These are phyloP conservation scores for Luvunga scandens DNA, from an alignment of 345 rosid genomes.

Conservation along the genomic window DNA sequence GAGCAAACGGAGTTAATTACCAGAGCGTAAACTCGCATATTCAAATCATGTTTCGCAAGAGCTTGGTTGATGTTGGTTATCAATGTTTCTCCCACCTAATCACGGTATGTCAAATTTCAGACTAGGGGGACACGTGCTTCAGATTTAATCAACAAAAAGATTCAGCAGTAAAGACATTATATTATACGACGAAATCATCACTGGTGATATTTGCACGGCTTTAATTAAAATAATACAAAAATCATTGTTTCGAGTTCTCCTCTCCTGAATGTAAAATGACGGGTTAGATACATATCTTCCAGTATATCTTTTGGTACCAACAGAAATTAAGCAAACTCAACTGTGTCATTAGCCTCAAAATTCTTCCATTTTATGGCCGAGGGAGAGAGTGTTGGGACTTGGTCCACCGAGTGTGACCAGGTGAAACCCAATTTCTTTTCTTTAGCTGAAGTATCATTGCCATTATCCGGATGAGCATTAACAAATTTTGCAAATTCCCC, in stretches of 20 bases:
- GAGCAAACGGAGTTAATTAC: constrained; percentile 5
- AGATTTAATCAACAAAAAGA: neutral
- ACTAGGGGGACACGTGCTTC: too few relatives aligned
- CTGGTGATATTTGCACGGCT: neutral
- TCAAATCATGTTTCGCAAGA: constrained; percentile 37
- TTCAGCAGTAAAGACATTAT: too few relatives aligned
- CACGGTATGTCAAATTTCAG: neutral
- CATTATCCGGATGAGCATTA: constrained; percentile 24
- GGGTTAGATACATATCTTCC: neutral
- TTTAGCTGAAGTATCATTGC: constrained; percentile 13
- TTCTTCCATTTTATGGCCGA: constrained; percentile 43
- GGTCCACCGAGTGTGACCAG: constrained; percentile 37
- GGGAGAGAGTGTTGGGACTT: constrained; percentile 31
- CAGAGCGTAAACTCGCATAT: constrained; percentile 34
- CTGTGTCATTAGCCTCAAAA: constrained; percentile 36
- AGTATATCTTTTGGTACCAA: too few relatives aligned
- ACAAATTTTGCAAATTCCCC: constrained; percentile 45
- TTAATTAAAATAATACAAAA: neutral
- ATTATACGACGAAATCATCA: neutral
- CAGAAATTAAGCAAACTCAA: constrained; percentile 22
- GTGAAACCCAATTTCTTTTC: constrained; percentile 44
- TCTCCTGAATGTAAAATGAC: too few relatives aligned
- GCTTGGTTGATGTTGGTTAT: constrained; percentile 41
- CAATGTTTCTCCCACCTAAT: constrained; percentile 31
- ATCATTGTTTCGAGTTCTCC: neutral